Percentiles rank a stretch among this genome's conserved stretches.
These are phyloP conservation scores for Pseudopithomyces maydicus DNA, from an alignment of 2,329 filamentous ascomycete genomes.

Conservation along the genomic window DNA sequence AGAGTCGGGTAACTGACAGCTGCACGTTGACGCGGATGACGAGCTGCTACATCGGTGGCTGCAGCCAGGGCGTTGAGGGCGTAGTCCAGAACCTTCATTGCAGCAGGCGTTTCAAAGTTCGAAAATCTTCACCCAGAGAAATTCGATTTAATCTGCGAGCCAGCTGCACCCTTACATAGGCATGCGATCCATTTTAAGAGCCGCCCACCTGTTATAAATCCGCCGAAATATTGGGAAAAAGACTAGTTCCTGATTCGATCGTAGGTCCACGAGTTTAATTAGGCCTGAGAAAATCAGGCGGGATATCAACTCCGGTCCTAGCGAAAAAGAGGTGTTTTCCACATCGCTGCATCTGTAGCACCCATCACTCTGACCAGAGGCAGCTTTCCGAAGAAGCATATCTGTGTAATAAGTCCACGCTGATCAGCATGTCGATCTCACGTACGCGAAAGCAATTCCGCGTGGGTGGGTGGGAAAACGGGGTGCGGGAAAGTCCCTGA, in stretches of 20 bases:
- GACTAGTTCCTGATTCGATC: constrained; percentile 1
- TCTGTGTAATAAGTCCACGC: background rate
- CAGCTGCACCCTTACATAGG: background rate
- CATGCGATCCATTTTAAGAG: background rate
- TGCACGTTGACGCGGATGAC: background rate
- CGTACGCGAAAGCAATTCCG: background rate
- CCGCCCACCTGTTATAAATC: background rate
- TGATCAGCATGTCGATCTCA: constrained; percentile 3
- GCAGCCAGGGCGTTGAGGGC: background rate
- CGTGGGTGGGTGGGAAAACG: constrained; percentile 1
- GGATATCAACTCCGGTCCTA: constrained; percentile 1
- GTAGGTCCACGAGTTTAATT: background rate
- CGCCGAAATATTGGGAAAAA: constrained; percentile 1
- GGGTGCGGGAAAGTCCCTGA: background rate
- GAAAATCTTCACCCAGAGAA: constrained; percentile 2
- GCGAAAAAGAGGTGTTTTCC: background rate
- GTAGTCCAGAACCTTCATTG: constrained; percentile 3
- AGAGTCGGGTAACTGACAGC: constrained; percentile 1
- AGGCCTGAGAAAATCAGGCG: background rate
- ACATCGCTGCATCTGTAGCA: no score
- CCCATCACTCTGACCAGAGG: no score
- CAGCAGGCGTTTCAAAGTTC: background rate
- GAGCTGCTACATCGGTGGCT: background rate
- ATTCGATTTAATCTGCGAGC: background rate
- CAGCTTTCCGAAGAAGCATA: background rate